Conservation (phyloP, 306 rosid genomes). For the Citrullus amarus region DNA sequence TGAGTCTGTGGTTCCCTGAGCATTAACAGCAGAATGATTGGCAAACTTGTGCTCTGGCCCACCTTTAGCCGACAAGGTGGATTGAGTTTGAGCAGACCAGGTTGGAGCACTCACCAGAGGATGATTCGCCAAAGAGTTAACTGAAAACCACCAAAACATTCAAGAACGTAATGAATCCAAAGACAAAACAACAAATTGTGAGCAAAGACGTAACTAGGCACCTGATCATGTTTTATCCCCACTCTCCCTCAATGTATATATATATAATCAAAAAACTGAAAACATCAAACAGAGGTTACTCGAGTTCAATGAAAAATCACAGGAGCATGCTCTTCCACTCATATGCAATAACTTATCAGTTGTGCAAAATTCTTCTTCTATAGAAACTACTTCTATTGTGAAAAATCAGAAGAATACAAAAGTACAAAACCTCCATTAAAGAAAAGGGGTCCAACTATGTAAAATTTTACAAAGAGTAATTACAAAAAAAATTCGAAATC, state of each 20-base stretch:
- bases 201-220: neutral
- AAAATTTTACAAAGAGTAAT: too few relatives aligned
- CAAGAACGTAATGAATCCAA: neutral
- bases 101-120: conserved; percentile 48
- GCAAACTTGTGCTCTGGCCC: conserved; percentile 55
- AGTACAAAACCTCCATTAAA: too few relatives aligned
- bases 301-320: neutral
- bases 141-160: conserved; percentile 18
- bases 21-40: conserved; percentile 38
- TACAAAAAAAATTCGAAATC: too few relatives aligned
- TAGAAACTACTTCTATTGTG: too few relatives aligned
- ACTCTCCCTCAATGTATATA: neutral
- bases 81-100: conserved; percentile 67
- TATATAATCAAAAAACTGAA: neutral
- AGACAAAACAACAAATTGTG: neutral
- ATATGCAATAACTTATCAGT: neutral
- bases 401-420: too few relatives aligned
- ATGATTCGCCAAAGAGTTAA: conserved; percentile 34
- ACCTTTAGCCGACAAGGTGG: conserved; percentile 40
- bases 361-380: too few relatives aligned
- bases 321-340: neutral
- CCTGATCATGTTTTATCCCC: neutral
- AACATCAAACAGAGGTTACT: neutral
- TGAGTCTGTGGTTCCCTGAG: conserved; percentile 36
- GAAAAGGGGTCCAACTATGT: too few relatives aligned